phyloP scores from a whole-genome alignment of 106 monocot species.

The Ottelia alismoides region DNA sequence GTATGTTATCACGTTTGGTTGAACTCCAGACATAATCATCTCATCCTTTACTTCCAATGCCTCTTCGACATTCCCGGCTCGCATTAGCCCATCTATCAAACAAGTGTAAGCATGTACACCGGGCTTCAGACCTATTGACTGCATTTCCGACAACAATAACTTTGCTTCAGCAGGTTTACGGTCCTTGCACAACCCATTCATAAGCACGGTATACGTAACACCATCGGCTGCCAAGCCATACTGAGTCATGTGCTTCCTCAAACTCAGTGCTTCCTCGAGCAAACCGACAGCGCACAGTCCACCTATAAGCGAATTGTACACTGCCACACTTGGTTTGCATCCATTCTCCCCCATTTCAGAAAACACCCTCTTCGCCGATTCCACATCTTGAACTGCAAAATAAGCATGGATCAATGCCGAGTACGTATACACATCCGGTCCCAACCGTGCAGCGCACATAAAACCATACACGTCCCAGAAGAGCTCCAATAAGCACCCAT shows the following conservation, averaged over 20 bases:
- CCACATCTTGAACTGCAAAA: slow-evolving; percentile 37
- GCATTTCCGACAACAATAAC: slow-evolving; percentile 50
- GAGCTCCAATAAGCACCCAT: slow-evolving; percentile 38
- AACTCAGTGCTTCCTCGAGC: slow-evolving; percentile 42
- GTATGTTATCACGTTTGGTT: slow-evolving; percentile 39
- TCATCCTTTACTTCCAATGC: slow-evolving; percentile 52
- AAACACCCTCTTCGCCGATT: slow-evolving; percentile 39
- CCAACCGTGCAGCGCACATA: slow-evolving; percentile 21
- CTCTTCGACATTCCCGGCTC: slow-evolving; percentile 39
- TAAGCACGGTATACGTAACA: slow-evolving; percentile 41
- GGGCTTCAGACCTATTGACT: slow-evolving; percentile 21
- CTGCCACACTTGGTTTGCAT: slow-evolving; percentile 33
- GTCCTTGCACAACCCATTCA: slow-evolving; percentile 43
- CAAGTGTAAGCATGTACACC: slow-evolving; percentile 32
- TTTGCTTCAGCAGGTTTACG: slow-evolving; percentile 31
- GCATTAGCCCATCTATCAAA: slow-evolving; percentile 78
- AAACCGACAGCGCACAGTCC: slow-evolving; percentile 46
- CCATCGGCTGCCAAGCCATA: slow-evolving; percentile 36
- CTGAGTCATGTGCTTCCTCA: slow-evolving; percentile 38
- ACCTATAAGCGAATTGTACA: slow-evolving; percentile 52
- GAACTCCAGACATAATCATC: slow-evolving; percentile 40
- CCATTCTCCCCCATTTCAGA: slow-evolving; percentile 38
- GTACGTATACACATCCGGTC: slow-evolving; percentile 51
- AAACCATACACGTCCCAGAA: slow-evolving; percentile 71
- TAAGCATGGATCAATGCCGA: slow-evolving; percentile 48